These are phyloP conservation scores for Aureobasidium leucospermi DNA, from an alignment of 2,329 filamentous ascomycete species.

Conservation along the genomic window DNA sequence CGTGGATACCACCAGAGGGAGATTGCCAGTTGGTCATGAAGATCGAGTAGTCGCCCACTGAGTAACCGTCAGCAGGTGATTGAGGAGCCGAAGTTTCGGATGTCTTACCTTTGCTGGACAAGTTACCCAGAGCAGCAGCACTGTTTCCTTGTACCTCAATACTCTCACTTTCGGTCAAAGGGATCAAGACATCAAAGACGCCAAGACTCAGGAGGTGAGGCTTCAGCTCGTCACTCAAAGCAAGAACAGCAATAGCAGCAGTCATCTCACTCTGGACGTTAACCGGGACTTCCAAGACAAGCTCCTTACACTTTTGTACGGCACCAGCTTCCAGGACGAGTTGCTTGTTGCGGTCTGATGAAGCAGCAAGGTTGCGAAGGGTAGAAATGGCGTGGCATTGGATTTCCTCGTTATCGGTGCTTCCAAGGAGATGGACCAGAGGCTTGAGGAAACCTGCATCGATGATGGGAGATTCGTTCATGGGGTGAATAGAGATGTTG, in stretches of 20 bases:
- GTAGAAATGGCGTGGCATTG: constrained; percentile 98
- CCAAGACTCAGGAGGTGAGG: constrained; percentile 81
- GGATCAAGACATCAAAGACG: constrained; percentile 93
- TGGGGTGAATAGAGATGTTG: constrained; percentile 96
- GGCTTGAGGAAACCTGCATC: constrained; percentile 94
- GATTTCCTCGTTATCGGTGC: constrained; percentile 96
- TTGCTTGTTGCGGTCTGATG: constrained; percentile 95
- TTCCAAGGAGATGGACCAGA: constrained; percentile 85
- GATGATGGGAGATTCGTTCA: constrained; percentile 97
- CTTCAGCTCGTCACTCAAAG: constrained; percentile 92
- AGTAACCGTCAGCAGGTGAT: constrained; percentile 3
- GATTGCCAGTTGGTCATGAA: constrained; percentile 93
- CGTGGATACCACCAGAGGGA: constrained; percentile 89
- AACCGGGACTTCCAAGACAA: constrained; percentile 85
- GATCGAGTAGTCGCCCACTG: constrained; percentile 93
- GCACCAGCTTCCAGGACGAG: constrained; percentile 94
- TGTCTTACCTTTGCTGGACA: constrained; percentile 84
- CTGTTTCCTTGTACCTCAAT: constrained; percentile 99
- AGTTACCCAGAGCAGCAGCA: constrained; percentile 86
- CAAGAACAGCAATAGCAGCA: constrained; percentile 93
- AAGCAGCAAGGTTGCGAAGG: constrained; percentile 87
- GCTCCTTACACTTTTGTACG: constrained; percentile 96
- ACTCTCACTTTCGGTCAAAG: constrained; percentile 86
- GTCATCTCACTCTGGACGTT: constrained; percentile 99
- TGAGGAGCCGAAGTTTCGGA: neutral